Percentiles rank a stretch among this genome's conserved stretches.
Evolutionary conservation across 805 yeast genomes (phyloP).

Genomic region (Blastobotrys robertii): DNA sequence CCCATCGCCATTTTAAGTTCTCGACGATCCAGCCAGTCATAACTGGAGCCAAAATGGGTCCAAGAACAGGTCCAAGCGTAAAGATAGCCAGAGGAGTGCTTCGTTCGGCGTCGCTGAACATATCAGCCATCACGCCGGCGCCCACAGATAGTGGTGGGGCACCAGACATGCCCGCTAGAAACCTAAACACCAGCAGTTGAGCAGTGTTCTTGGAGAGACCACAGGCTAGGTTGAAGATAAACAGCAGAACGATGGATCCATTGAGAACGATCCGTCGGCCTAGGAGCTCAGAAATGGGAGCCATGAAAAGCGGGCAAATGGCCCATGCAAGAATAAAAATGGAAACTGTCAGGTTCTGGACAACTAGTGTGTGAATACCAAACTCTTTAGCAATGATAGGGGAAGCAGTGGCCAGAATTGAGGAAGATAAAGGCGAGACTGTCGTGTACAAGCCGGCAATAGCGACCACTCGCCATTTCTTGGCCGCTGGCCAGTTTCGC

Average conservation of each 20-base stretch:
- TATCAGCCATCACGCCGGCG: conserved; percentile 58
- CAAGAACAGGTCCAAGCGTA: conserved; percentile 50
- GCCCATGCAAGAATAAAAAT: conserved; percentile 66
- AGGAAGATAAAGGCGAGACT: conserved; percentile 52
- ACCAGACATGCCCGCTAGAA: conserved; percentile 58
- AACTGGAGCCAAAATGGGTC: conserved; percentile 42
- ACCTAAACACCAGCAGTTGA: conserved; percentile 48
- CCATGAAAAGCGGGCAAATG: conserved; percentile 51
- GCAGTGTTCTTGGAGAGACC: conserved; percentile 48
- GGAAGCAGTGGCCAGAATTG: conserved; percentile 54
- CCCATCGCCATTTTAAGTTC: conserved; percentile 51
- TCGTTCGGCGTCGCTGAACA: conserved; percentile 43
- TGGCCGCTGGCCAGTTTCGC: conserved; percentile 43
- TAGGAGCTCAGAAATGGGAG: conserved; percentile 58
- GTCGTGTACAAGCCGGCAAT: conserved; percentile 47
- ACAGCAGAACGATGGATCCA: conserved; percentile 38
- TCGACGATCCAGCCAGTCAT: conserved; percentile 48
- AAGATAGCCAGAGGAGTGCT: conserved; percentile 48
- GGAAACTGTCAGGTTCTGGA: conserved; percentile 47
- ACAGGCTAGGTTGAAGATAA: conserved; percentile 39
- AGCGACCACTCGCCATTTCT: conserved; percentile 36
- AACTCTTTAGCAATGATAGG: conserved; percentile 37
- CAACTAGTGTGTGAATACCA: conserved; percentile 32
- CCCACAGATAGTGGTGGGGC: conserved; percentile 61
- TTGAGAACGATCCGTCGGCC: conserved; percentile 53